A percentile compares a stretch with the other conserved stretches of the same genome.
phyloP scores from a whole-genome alignment of 768 basidiomycete genomes.

The Serendipita indica region DNA sequence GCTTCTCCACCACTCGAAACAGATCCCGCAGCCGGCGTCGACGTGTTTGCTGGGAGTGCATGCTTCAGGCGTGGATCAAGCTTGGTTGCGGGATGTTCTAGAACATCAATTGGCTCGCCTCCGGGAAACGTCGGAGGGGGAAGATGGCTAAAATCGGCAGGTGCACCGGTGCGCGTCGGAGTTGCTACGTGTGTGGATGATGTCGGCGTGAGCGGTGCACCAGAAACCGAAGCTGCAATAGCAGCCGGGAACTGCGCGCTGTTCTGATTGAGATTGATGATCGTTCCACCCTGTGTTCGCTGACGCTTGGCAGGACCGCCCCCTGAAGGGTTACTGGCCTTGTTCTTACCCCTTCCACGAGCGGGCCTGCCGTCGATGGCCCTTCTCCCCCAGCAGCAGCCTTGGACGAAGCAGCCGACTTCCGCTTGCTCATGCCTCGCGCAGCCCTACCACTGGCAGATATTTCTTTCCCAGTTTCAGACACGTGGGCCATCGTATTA shows the following conservation, averaged over 20 bases:
- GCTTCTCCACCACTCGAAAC: background rate
- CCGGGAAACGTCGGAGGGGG: background rate
- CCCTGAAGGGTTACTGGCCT: background rate
- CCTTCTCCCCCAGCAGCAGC: background rate
- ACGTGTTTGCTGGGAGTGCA: background rate
- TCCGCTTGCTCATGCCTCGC: background rate
- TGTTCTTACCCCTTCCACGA: too few relatives aligned
- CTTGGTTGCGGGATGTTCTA: constrained; percentile 2
- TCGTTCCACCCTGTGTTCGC: background rate
- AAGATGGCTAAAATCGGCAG: background rate
- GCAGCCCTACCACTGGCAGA: background rate
- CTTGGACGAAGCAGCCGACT: background rate
- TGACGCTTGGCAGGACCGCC: background rate
- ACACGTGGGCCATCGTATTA: background rate
- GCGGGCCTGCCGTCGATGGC: background rate
- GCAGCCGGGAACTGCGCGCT: background rate
- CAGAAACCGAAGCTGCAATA: background rate
- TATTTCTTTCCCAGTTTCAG: background rate
- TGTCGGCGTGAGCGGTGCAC: background rate
- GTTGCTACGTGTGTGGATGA: background rate
- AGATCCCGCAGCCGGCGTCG: background rate
- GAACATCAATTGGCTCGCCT: background rate
- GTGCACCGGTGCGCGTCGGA: background rate
- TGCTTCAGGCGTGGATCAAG: constrained; percentile 3
- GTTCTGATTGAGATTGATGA: constrained; percentile 3